These are phyloP conservation scores for Macrophomina pseudophaseolina DNA, from an alignment of 2,329 filamentous ascomycete species.

Conservation along the genomic window DNA sequence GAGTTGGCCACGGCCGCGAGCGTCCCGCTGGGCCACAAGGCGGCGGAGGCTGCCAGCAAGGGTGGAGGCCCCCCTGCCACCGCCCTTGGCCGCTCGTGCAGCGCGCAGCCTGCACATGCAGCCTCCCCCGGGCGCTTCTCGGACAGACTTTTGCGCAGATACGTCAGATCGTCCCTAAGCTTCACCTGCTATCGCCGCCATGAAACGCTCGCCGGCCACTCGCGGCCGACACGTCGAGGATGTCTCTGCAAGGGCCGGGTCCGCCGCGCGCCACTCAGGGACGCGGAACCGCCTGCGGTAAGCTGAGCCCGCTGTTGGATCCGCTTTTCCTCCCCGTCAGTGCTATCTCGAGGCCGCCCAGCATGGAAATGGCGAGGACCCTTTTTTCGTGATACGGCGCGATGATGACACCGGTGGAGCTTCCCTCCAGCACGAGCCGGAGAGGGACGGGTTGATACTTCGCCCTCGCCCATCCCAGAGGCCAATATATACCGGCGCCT, in stretches of 20 bases:
- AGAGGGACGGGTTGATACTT: slow-evolving; percentile 24
- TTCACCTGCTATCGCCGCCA: slow-evolving; percentile 26
- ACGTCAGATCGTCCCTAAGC: slow-evolving; percentile 25
- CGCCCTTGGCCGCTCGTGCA: slow-evolving; percentile 21
- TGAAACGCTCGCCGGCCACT: slow-evolving; percentile 26
- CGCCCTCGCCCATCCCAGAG: neutral
- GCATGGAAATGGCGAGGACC: slow-evolving; percentile 19
- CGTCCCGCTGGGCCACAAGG: neutral
- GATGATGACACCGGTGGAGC: slow-evolving; percentile 31
- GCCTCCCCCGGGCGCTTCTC: slow-evolving; percentile 14
- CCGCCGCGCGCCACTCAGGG: slow-evolving; percentile 24
- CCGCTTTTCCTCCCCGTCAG: slow-evolving; percentile 26
- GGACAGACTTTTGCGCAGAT: slow-evolving; percentile 21
- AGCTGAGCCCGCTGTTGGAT: slow-evolving; percentile 26
- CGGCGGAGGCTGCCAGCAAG: slow-evolving; percentile 14
- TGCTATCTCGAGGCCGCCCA: slow-evolving; percentile 24
- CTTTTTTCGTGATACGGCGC: slow-evolving; percentile 27
- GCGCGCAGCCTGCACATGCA: neutral
- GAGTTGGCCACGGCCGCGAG: neutral
- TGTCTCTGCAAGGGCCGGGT: slow-evolving; percentile 24
- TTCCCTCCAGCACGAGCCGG: slow-evolving; percentile 22
- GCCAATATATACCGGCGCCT: slow-evolving; percentile 26
- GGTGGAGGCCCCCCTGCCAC: slow-evolving; percentile 7
- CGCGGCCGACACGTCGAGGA: slow-evolving; percentile 18
- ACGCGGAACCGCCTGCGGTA: slow-evolving; percentile 19